Base-by-base conservation (phyloP, 1,284 basidiomycete genomes). In the Cronartium quercuum region DNA sequence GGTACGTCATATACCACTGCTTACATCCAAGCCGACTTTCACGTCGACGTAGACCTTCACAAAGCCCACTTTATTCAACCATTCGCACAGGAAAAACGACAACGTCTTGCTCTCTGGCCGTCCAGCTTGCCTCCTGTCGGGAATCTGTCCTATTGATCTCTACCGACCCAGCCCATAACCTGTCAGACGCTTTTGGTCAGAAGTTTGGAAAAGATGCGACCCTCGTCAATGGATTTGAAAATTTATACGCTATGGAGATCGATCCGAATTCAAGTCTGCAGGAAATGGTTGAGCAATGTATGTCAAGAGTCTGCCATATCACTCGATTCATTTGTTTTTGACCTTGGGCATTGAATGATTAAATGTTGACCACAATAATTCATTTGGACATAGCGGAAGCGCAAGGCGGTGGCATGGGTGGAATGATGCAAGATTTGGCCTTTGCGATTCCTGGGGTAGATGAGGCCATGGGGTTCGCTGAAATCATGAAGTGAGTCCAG, bases 141-240 rank as follows among this genome's bases (percentile, higher is more conserved):
- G 89, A 95, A 83, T 94, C 91, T 29, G 94, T 97, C 37, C 86
- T 97, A 7, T 87, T 97, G 78, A 96, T 97, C 75, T 98, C 94
- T 12, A 99, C 95, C 7, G 95, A 99, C 83, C 96, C 95, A 12
- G 95, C 95, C 51, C 95, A 99, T 85, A 99, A 99, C 83, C 85
- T 99, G 51, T 97, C 94, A 15, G 95, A 98, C 83, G 95, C 96
- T 6, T 98, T 98, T 82, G 92, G 93, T 12, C 95, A 99, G 82
- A 98, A 99, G 84, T 98, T 99, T 83, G 93, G 92, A 77, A 98
- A 98, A 81, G 96, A 99, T 82, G 95, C 95, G 41, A 98, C 94
- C n/a, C 92, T 91, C 83, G 96, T 98, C 69, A 98, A 97, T 80
- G 95, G 96, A 4, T 98, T 98, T 79, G 88, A 91, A 78, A 99